phyloP scores from a whole-genome alignment of 177 flowering plant species.

The Tripterygium wilfordii region DNA sequence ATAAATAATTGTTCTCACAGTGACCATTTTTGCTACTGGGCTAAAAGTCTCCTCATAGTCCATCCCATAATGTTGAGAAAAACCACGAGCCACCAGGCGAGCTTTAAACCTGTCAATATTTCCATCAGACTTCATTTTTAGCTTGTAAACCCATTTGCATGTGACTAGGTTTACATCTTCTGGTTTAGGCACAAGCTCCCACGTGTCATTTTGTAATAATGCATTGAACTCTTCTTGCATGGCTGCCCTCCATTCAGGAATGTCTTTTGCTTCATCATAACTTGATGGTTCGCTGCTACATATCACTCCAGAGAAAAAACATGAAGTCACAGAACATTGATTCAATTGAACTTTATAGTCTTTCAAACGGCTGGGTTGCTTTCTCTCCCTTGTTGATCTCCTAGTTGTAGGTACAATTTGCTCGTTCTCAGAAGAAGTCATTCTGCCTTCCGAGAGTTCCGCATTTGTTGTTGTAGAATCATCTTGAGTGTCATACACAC shows the following conservation, averaged over 20 bases:
- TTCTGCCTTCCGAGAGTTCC: too few relatives aligned
- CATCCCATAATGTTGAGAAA: too few relatives aligned
- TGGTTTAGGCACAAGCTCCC: not conserved
- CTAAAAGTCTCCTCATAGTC: constrained; percentile 3
- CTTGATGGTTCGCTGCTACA: not conserved
- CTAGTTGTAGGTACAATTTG: not conserved
- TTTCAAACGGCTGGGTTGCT: not conserved
- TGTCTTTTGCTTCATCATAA: not conserved
- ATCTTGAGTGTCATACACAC: too few relatives aligned
- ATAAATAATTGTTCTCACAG: not conserved
- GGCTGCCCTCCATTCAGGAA: too few relatives aligned
- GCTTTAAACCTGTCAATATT: too few relatives aligned
- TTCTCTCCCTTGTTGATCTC: not conserved
- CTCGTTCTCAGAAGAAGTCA: too few relatives aligned
- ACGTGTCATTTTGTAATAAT: not conserved
- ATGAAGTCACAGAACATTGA: not conserved
- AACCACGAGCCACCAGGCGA: too few relatives aligned
- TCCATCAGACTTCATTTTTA: too few relatives aligned
- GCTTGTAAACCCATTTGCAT: too few relatives aligned
- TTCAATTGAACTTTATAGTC: not conserved
- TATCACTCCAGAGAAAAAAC: not conserved
- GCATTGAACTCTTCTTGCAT: not conserved
- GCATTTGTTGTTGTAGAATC: too few relatives aligned
- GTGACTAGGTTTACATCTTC: not conserved
- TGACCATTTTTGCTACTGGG: not conserved